These are phyloP conservation scores for Aspergillus alliaceus DNA, from an alignment of 2,329 filamentous ascomycete genomes.

Conservation along the genomic window DNA sequence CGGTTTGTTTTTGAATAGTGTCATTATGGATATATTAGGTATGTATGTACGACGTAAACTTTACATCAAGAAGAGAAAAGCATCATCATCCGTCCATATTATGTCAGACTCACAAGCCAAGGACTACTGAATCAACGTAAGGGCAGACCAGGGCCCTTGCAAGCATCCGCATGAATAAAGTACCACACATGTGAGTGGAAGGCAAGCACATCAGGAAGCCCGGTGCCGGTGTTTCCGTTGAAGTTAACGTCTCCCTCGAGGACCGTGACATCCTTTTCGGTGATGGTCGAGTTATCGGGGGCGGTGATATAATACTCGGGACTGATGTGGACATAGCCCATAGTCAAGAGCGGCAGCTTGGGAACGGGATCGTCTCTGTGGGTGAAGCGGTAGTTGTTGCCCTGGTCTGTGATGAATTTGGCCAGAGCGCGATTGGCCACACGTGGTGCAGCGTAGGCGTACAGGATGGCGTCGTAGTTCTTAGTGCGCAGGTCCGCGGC, in stretches of 20 bases:
- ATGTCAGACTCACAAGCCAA: neutral
- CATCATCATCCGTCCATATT: neutral
- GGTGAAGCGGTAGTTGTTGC: constrained; percentile 63
- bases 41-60: neutral
- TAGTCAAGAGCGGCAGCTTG: constrained; percentile 60
- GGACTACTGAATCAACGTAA: neutral
- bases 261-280: constrained; percentile 19
- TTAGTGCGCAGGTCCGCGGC: constrained; percentile 55
- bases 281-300: constrained; percentile 20
- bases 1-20: too few species aligned
- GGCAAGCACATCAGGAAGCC: constrained; percentile 13
- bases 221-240: constrained; percentile 27
- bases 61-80: neutral
- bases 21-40: too few species aligned
- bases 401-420: constrained; percentile 54
- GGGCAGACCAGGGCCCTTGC: constrained; percentile 16
- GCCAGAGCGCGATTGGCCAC: constrained; percentile 60
- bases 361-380: constrained; percentile 68
- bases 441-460: constrained; percentile 67
- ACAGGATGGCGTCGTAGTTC: constrained; percentile 56
- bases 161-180: constrained; percentile 22
- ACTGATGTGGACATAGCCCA: constrained; percentile 65
- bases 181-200: constrained; percentile 28
- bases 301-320: constrained; percentile 66
- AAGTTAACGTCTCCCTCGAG: constrained; percentile 23